Evolutionary conservation across 768 basidiomycete genomes (phyloP).

Genomic region (Boletus subcaerulescens): DNA sequence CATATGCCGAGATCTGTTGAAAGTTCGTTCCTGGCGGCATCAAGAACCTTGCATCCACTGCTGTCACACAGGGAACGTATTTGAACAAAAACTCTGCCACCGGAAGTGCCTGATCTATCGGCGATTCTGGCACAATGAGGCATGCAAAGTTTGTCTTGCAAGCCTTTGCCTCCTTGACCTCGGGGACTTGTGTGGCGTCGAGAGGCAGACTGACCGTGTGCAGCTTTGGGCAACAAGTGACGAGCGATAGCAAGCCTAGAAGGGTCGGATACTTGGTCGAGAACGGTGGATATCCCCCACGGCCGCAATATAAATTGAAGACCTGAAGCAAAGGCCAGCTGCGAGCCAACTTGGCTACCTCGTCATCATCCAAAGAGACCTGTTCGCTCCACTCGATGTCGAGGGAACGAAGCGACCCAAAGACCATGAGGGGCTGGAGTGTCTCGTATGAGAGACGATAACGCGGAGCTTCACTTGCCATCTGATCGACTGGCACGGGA

Average conservation of each 20-base stretch:
- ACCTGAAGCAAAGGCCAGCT: conserved; percentile 6
- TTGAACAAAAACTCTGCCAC: conserved; percentile 13
- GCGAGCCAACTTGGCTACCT: conserved; percentile 3
- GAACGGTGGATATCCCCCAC: conserved; percentile 3
- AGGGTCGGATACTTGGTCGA: conserved; percentile 8
- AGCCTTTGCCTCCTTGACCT: neutral
- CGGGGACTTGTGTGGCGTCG: conserved; percentile 14
- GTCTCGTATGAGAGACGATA: conserved; percentile 8
- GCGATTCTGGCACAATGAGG: conserved; percentile 9
- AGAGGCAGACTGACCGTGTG: neutral
- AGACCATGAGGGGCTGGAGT: conserved; percentile 1
- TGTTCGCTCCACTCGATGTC: conserved; percentile 11
- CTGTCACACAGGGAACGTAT: conserved; percentile 1
- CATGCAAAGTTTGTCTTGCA: neutral
- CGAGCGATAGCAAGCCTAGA: conserved; percentile 5
- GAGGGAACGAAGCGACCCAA: conserved; percentile 2
- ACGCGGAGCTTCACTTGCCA: neutral
- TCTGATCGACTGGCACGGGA: neutral
- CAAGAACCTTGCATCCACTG: neutral
- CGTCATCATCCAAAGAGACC: conserved; percentile 7
- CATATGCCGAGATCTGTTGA: neutral
- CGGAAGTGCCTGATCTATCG: conserved; percentile 2
- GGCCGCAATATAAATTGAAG: conserved; percentile 3
- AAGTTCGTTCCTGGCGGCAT: neutral
- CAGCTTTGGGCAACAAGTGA: neutral